Conservation (phyloP, 2,329 filamentous ascomycete species). For the Trichophyton verrucosum region DNA sequence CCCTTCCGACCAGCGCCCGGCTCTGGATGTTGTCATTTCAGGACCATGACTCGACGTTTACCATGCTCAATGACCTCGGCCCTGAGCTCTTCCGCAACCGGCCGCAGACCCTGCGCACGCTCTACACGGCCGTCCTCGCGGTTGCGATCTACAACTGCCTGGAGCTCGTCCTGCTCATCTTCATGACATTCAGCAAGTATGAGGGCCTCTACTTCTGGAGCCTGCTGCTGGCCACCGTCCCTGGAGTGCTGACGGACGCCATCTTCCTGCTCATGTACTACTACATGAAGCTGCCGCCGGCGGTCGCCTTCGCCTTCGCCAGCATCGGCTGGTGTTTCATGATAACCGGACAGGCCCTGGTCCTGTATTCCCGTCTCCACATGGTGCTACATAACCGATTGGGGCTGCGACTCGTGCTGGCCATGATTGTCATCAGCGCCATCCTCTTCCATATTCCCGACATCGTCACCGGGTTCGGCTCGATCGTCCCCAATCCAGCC, state of each 20-base stretch:
- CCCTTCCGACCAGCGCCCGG: not conserved
- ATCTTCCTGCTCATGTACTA: not conserved
- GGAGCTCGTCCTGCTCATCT: slow-evolving; percentile 34
- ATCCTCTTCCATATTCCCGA: slow-evolving; percentile 35
- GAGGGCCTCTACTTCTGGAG: slow-evolving; percentile 38
- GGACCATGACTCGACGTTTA: not conserved
- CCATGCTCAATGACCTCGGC: not conserved
- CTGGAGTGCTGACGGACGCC: slow-evolving; percentile 29
- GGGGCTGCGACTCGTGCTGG: slow-evolving; percentile 30
- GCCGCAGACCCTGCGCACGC: not conserved
- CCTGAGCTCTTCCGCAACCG: not conserved
- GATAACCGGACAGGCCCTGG: slow-evolving; percentile 39
- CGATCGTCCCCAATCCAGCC: slow-evolving; percentile 13
- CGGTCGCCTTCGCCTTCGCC: not conserved
- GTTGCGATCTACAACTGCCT: slow-evolving; percentile 12
- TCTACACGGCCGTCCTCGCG: not conserved
- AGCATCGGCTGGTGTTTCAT: slow-evolving; percentile 31
- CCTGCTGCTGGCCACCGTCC: slow-evolving; percentile 27
- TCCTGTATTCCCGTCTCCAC: slow-evolving; percentile 40
- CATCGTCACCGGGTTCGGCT: slow-evolving; percentile 34
- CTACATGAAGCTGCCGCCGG: not conserved
- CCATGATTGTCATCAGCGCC: slow-evolving; percentile 37
- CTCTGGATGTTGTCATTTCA: not conserved
- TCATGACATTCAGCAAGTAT: slow-evolving; percentile 34
- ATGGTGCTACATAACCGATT: slow-evolving; percentile 32